phyloP scores from a whole-genome alignment of 306 rosid species.

The Chamaecrista fasciculata region DNA sequence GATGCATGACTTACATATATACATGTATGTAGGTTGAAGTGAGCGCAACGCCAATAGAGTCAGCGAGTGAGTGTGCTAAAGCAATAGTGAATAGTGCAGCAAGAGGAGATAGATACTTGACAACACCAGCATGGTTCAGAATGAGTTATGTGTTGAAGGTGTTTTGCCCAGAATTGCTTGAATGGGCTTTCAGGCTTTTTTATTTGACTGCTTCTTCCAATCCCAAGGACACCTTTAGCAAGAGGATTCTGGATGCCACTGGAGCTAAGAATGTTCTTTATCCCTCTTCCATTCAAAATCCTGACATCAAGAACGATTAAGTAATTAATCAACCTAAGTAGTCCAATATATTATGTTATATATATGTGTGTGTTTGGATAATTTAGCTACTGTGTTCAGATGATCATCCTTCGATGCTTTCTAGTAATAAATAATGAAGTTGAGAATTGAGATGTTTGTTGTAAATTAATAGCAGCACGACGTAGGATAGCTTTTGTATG shows the following conservation, averaged over 20 bases:
- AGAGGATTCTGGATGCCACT: neutral
- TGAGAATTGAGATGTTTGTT: no score
- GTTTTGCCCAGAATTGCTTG: slow-evolving; percentile 6
- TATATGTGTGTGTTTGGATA: no score
- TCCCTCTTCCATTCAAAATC: neutral
- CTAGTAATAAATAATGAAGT: no score
- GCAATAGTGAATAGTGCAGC: neutral
- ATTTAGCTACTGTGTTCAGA: no score
- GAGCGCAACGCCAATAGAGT: neutral
- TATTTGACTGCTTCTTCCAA: neutral
- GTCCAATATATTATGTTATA: no score
- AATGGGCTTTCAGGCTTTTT: neutral
- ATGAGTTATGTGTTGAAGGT: neutral
- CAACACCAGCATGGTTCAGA: neutral
- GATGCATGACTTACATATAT: no score
- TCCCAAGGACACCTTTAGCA: neutral
- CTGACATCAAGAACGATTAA: neutral
- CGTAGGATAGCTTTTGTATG: no score
- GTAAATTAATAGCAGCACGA: no score
- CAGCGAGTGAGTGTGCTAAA: slow-evolving; percentile 1
- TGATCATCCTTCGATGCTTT: no score
- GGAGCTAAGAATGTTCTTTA: neutral
- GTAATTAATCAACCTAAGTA: no score
- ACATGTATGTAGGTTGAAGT: neutral
- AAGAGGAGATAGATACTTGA: neutral